A percentile compares a stretch with the other conserved stretches of the same genome.
Conservation (phyloP, 345 rosid genomes). For the Litchi chinensis region DNA sequence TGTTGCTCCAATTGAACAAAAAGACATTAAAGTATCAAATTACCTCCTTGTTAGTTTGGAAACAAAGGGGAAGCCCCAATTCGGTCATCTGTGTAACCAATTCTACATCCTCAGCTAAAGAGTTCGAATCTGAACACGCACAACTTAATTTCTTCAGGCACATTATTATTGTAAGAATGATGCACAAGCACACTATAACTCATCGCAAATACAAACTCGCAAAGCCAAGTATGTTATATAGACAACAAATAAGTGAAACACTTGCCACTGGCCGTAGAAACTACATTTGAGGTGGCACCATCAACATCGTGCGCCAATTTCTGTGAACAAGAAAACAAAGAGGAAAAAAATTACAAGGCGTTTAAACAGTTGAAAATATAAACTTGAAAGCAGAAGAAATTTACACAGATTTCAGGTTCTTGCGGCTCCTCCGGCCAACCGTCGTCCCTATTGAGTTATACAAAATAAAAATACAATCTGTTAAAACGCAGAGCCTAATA, state of each 20-base stretch:
- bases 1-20: neutral
- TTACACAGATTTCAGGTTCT: slow-evolving; percentile 39
- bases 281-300: slow-evolving; percentile 26
- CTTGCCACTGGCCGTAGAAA: slow-evolving; percentile 32
- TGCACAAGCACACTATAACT: neutral
- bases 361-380: neutral
- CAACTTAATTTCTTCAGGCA: neutral
- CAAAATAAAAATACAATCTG: neutral
- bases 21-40: slow-evolving; percentile 3
- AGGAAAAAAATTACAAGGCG: neutral
- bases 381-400: slow-evolving; percentile 18
- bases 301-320: slow-evolving; percentile 24
- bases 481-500: neutral
- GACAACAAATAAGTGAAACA: slow-evolving; percentile 9
- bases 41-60: slow-evolving; percentile 73
- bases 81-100: slow-evolving; percentile 58
- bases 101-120: slow-evolving; percentile 43
- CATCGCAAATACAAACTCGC: neutral
- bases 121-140: slow-evolving; percentile 32
- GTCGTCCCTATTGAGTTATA: slow-evolving; percentile 53
- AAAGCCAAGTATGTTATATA: neutral
- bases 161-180: too few relatives aligned
- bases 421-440: slow-evolving; percentile 48
- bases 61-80: slow-evolving; percentile 79
- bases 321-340: slow-evolving; percentile 28